Percentiles rank a stretch among this genome's conserved stretches.
Conservation (phyloP, 2,329 filamentous ascomycete genomes). For the Ceratocystis smalleyi region DNA sequence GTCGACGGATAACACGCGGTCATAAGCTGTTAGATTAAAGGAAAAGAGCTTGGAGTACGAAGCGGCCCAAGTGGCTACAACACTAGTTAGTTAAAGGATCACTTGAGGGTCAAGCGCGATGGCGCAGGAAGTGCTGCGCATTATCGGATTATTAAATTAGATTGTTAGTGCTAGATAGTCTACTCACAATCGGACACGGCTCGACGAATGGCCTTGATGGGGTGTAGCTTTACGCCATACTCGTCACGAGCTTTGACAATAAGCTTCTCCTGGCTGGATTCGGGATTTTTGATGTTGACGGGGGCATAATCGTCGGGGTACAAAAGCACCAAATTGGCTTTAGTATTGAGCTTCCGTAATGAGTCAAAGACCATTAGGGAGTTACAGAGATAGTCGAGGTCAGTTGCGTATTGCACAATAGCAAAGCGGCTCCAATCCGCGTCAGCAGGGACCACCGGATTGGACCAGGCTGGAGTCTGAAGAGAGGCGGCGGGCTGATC, state of each 20-base stretch:
- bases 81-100: neutral
- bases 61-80: slow-evolving; percentile 41
- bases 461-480: neutral
- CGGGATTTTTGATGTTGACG: slow-evolving; percentile 21
- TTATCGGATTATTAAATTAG: neutral
- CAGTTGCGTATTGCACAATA: slow-evolving; percentile 36
- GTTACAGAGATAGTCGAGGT: slow-evolving; percentile 34
- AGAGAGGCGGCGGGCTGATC: neutral
- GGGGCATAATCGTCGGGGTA: slow-evolving; percentile 27
- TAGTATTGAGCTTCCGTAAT: slow-evolving; percentile 28
- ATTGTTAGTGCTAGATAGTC: neutral
- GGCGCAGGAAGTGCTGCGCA: neutral
- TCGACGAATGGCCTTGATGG: slow-evolving; percentile 27
- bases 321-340: slow-evolving; percentile 32
- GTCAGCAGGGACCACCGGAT: slow-evolving; percentile 14
- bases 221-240: slow-evolving; percentile 31
- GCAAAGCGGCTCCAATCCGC: slow-evolving; percentile 32
- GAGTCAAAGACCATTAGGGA: slow-evolving; percentile 36
- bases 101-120: neutral
- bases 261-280: slow-evolving; percentile 23
- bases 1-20: slow-evolving; percentile 34
- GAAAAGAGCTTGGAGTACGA: slow-evolving; percentile 53
- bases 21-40: slow-evolving; percentile 50
- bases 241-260: slow-evolving; percentile 30
- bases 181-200: slow-evolving; percentile 25